phyloP scores from a whole-genome alignment of 2,329 filamentous ascomycete genomes.

The Ilyonectria destructans region DNA sequence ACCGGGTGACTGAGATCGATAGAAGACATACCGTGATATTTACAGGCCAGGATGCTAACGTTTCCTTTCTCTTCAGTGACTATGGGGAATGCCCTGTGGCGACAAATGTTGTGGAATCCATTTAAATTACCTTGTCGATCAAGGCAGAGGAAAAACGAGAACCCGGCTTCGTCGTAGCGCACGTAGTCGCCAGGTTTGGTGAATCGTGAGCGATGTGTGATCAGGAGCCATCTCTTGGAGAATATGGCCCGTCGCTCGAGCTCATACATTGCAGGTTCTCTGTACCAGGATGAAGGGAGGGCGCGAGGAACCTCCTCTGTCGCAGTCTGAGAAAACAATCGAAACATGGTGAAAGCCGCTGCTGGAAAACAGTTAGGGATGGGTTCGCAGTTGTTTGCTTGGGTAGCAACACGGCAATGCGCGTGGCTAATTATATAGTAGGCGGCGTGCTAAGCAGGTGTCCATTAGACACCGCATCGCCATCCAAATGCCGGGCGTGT shows the following conservation, averaged over 20 bases:
- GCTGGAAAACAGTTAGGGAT: not conserved
- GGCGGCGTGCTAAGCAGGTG: not conserved
- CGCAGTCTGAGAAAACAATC: conserved; percentile 8
- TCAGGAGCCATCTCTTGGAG: conserved; percentile 68
- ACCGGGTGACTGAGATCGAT: not conserved
- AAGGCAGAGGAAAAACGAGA: conserved; percentile 66
- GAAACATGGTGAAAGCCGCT: not conserved
- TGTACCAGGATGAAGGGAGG: conserved; percentile 67
- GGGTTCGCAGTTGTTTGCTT: not conserved
- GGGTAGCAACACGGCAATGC: not conserved
- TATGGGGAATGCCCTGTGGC: conserved; percentile 73
- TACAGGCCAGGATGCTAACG: conserved; percentile 70
- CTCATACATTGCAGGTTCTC: conserved; percentile 65
- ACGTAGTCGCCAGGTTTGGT: conserved; percentile 69
- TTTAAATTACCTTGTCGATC: conserved; percentile 69
- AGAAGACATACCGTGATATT: conserved; percentile 65
- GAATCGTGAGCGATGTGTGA: conserved; percentile 66
- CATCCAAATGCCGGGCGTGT: not conserved
- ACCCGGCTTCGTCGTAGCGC: conserved; percentile 68
- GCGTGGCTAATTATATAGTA: not conserved
- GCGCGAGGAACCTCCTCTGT: conserved; percentile 44
- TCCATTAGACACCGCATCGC: not conserved
- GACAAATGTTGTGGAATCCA: conserved; percentile 76
- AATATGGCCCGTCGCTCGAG: conserved; percentile 70
- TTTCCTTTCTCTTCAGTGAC: conserved; percentile 66